These are phyloP conservation scores for Serendipita indica DNA, from an alignment of 768 basidiomycete species.

Conservation along the genomic window DNA sequence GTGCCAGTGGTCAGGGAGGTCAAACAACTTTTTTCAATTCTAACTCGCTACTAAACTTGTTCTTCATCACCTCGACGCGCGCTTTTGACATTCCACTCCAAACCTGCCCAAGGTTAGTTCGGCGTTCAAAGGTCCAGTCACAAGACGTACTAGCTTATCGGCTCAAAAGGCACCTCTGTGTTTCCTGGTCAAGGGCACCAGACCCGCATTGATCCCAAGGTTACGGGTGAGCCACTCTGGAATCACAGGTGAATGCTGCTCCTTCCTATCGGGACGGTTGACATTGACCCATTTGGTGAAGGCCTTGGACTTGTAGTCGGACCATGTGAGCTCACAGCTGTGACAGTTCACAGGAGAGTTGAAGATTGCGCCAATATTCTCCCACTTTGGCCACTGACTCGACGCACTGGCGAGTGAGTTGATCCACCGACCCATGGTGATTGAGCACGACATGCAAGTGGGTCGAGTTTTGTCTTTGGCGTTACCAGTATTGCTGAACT, in stretches of 20 bases:
- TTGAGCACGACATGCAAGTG: neutral
- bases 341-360: neutral
- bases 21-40: too few species aligned
- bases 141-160: too few species aligned
- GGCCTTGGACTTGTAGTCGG: neutral
- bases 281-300: neutral
- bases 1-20: too few species aligned
- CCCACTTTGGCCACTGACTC: neutral
- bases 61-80: too few species aligned
- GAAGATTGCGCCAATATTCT: neutral
- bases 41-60: too few species aligned
- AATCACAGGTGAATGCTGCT: neutral
- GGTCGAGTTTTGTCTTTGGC: neutral
- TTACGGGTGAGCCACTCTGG: neutral
- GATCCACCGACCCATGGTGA: neutral
- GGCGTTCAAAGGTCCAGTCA: too few species aligned
- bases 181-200: too few species aligned
- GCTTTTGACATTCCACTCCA: too few species aligned
- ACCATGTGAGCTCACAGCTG: neutral
- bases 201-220: neutral
- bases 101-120: too few species aligned
- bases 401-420: neutral
- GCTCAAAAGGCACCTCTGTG: too few species aligned
- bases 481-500: neutral
- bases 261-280: neutral